A percentile compares a stretch with the other conserved stretches of the same genome.
phyloP scores from a whole-genome alignment of 345 rosid genomes.

The Turritis glabra region DNA sequence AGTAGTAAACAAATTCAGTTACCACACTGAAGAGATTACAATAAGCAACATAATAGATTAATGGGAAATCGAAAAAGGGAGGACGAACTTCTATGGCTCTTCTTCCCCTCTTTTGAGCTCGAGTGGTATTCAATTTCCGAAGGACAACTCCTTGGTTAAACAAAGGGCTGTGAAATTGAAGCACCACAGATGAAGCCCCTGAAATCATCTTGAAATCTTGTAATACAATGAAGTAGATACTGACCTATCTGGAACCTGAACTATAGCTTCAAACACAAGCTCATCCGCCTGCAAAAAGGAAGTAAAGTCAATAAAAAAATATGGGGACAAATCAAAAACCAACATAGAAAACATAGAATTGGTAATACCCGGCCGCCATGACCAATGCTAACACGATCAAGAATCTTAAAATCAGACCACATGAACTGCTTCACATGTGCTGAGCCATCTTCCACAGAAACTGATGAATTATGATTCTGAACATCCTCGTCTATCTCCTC shows the following conservation, averaged over 20 bases:
- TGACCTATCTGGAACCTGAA: conserved; percentile 69
- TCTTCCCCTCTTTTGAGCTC: conserved; percentile 85
- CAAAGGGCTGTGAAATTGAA: conserved; percentile 69
- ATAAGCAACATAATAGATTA: conserved; percentile 2
- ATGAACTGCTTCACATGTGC: conserved; percentile 70
- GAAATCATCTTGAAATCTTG: conserved; percentile 16
- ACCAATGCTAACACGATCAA: conserved; percentile 80
- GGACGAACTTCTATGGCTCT: conserved; percentile 80
- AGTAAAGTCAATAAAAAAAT: neutral
- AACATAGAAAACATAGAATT: neutral
- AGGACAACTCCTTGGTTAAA: conserved; percentile 81
- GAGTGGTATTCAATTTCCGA: conserved; percentile 62
- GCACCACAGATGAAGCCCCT: conserved; percentile 31
- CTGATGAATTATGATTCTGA: conserved; percentile 8
- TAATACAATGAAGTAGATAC: conserved; percentile 27
- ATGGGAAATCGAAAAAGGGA: neutral
- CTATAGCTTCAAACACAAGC: conserved; percentile 80
- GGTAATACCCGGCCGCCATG: conserved; percentile 79
- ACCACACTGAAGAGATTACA: neutral
- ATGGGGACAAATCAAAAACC: neutral
- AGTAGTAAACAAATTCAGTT: conserved; percentile 14
- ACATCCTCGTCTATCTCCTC: conserved; percentile 49
- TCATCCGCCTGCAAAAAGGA: conserved; percentile 67
- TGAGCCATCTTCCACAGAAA: conserved; percentile 48
- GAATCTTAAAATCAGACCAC: conserved; percentile 76